Conservation (phyloP, 2,329 filamentous ascomycete genomes). For the Dactylellina haptotyla region DNA sequence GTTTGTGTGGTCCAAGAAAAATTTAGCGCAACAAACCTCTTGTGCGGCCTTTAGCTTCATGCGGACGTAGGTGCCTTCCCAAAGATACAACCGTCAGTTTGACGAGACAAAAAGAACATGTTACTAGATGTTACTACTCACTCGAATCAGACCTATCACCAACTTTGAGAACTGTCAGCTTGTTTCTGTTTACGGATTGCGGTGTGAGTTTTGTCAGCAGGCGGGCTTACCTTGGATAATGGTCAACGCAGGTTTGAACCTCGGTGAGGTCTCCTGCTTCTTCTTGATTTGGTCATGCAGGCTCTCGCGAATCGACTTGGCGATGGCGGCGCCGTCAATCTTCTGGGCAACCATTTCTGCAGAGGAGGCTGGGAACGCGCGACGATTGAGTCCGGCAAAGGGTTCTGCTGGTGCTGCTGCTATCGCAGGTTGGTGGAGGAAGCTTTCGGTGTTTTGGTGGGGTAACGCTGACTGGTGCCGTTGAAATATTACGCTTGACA, state of each 20-base stretch:
- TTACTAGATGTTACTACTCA: constrained; percentile 64
- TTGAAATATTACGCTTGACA: constrained; percentile 39
- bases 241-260: constrained; percentile 88
- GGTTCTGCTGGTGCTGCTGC: constrained; percentile 22
- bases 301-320: constrained; percentile 85
- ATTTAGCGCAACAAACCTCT: constrained; percentile 70
- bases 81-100: constrained; percentile 55
- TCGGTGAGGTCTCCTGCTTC: constrained; percentile 82
- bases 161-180: constrained; percentile 67
- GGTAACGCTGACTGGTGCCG: constrained; percentile 50
- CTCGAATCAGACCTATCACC: constrained; percentile 92
- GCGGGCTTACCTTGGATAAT: constrained; percentile 84
- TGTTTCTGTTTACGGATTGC: not conserved
- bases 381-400: constrained; percentile 51
- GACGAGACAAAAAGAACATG: not conserved
- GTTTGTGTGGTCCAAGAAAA: constrained; percentile 6
- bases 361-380: constrained; percentile 66
- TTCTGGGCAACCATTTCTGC: constrained; percentile 83
- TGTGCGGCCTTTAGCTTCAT: constrained; percentile 99
- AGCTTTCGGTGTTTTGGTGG: constrained; percentile 51
- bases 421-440: constrained; percentile 46
- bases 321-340: constrained; percentile 96
- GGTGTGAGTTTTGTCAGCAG: not conserved
- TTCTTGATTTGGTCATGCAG: constrained; percentile 82
- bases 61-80: constrained; percentile 90